phyloP scores from a whole-genome alignment of 208 protist species.

The Acanthamoeba pearcei region DNA sequence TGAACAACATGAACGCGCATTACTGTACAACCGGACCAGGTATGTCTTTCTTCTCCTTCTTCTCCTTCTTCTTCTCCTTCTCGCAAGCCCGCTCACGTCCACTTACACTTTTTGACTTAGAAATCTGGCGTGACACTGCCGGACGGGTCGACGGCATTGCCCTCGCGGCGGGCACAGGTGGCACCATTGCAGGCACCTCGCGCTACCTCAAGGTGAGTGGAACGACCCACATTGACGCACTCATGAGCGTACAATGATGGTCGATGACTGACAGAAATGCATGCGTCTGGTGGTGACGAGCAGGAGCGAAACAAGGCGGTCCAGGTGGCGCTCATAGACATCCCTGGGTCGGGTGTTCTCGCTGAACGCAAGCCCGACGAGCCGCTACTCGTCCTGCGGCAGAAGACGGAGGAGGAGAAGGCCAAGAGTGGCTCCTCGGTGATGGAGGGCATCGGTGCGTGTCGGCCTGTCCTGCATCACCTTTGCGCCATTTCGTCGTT shows the following conservation, averaged over 20 bases:
- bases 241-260: too few relatives aligned
- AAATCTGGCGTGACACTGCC: slow-evolving; percentile 16
- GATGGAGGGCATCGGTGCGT: slow-evolving; percentile 80
- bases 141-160: slow-evolving; percentile 75
- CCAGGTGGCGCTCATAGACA: slow-evolving; percentile 73
- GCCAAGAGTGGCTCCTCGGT: slow-evolving; percentile 61
- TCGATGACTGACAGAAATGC: not conserved
- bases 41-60: slow-evolving; percentile 77
- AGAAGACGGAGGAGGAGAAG: slow-evolving; percentile 72
- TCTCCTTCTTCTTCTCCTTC: not conserved
- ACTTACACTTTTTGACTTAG: not conserved
- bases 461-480: not conserved
- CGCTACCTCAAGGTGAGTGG: slow-evolving; percentile 77
- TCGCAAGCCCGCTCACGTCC: too few relatives aligned
- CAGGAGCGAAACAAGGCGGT: not conserved
- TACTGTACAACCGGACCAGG: slow-evolving; percentile 83
- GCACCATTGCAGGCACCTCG: slow-evolving; percentile 86
- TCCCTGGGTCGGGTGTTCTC: slow-evolving; percentile 75
- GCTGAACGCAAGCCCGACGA: not conserved
- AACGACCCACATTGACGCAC: too few relatives aligned
- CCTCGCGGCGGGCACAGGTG: slow-evolving; percentile 84
- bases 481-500: not conserved
- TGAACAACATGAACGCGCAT: slow-evolving; percentile 84
- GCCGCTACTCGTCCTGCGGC: not conserved
- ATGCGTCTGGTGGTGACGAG: too few relatives aligned